Conservation (phyloP, 2,329 filamentous ascomycete genomes). For the Pyrenophora teres region DNA sequence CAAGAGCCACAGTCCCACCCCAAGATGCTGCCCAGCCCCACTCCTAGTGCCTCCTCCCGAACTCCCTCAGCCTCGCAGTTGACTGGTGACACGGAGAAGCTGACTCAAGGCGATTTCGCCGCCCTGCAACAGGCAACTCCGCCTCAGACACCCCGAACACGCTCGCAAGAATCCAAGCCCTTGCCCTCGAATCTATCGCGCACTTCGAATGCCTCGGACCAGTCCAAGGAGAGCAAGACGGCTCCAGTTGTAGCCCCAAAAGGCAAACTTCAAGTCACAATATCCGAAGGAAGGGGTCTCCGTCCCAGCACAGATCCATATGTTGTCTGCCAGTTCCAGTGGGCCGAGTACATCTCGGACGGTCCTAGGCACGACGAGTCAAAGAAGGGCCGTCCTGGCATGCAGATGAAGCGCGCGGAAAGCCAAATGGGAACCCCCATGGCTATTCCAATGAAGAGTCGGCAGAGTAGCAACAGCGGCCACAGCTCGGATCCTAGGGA, state of each 20-base stretch:
- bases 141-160: slow-evolving; percentile 84
- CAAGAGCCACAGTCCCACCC: slow-evolving; percentile 45
- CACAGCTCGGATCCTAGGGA: slow-evolving; percentile 61
- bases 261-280: slow-evolving; percentile 88
- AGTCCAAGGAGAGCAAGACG: slow-evolving; percentile 41
- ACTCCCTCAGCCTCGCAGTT: slow-evolving; percentile 63
- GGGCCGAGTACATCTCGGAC: slow-evolving; percentile 92
- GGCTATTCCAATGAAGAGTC: slow-evolving; percentile 95
- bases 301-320: slow-evolving; percentile 87
- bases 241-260: slow-evolving; percentile 73
- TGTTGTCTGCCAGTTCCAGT: slow-evolving; percentile 94
- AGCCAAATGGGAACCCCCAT: slow-evolving; percentile 84
- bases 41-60: slow-evolving; percentile 54
- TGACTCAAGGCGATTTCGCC: slow-evolving; percentile 77
- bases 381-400: slow-evolving; percentile 51
- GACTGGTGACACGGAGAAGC: slow-evolving; percentile 75
- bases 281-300: slow-evolving; percentile 81
- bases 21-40: slow-evolving; percentile 59
- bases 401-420: slow-evolving; percentile 66
- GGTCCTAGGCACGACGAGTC: slow-evolving; percentile 69
- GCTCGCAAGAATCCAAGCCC: slow-evolving; percentile 67
- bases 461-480: slow-evolving; percentile 97
- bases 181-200: slow-evolving; percentile 55
- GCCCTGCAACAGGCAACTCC: slow-evolving; percentile 80
- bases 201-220: slow-evolving; percentile 55